These are phyloP conservation scores for Penicillium sp. DNA, from an alignment of 2,329 filamentous ascomycete species.

Conservation along the genomic window DNA sequence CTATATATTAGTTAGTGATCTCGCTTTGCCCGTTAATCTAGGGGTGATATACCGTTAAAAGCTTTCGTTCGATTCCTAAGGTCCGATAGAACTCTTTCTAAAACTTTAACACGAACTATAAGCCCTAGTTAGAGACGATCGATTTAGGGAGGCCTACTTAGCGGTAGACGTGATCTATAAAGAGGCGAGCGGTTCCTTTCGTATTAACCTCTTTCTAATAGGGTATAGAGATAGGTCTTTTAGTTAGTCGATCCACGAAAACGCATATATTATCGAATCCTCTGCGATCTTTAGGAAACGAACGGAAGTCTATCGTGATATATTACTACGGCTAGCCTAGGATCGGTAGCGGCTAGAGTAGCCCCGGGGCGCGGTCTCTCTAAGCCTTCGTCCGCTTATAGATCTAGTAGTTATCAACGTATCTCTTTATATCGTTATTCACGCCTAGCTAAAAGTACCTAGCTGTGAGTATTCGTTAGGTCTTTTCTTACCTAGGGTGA, in stretches of 20 bases:
- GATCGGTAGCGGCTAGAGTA: too few relatives aligned
- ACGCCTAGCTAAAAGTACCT: too few relatives aligned
- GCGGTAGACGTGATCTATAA: not conserved
- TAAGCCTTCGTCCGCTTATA: not conserved
- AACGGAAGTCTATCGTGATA: too few relatives aligned
- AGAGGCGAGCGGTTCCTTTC: too few relatives aligned
- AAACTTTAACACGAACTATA: not conserved
- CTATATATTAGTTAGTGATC: conserved; percentile 1
- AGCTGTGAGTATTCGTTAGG: too few relatives aligned
- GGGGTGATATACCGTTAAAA: not conserved
- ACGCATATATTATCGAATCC: not conserved
- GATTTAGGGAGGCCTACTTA: not conserved
- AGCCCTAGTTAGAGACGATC: not conserved
- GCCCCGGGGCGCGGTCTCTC: not conserved
- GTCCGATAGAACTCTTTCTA: conserved; percentile 2
- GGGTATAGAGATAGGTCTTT: not conserved
- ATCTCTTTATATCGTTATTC: too few relatives aligned
- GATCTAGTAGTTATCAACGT: not conserved
- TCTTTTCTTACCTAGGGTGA: too few relatives aligned
- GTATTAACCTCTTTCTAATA: not conserved
- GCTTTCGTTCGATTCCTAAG: not conserved
- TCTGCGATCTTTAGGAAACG: too few relatives aligned
- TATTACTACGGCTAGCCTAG: too few relatives aligned
- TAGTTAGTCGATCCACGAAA: not conserved
- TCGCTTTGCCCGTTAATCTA: conserved; percentile 1